phyloP scores from a whole-genome alignment of 2,329 filamentous ascomycete species.

The Aquanectria penicillioides region DNA sequence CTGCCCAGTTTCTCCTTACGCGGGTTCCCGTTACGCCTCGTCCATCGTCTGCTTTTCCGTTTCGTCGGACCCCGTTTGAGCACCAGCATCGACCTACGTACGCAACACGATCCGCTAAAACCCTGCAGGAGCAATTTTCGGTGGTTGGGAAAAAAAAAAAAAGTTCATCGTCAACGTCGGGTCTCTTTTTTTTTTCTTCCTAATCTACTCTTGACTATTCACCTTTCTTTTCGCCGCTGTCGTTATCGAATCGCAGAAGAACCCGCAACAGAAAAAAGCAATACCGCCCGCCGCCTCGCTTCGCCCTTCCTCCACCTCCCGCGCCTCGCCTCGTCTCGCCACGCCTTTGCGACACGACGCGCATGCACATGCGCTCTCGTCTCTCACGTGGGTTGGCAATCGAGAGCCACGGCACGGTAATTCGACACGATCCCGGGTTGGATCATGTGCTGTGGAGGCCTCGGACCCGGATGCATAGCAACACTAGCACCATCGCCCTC shows the following conservation, averaged over 20 bases:
- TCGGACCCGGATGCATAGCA: slow-evolving; percentile 14
- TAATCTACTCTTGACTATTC: background rate
- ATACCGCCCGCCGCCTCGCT: background rate
- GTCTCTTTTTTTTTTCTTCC: background rate
- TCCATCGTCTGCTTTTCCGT: too few relatives aligned
- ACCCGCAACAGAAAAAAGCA: slow-evolving; percentile 5
- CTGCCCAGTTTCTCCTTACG: slow-evolving; percentile 4
- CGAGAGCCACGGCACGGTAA: background rate
- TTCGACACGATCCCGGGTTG: background rate
- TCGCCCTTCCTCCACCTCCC: slow-evolving; percentile 7
- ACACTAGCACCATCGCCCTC: background rate
- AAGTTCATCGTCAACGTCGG: background rate
- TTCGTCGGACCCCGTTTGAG: background rate
- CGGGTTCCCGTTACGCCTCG: slow-evolving; percentile 1
- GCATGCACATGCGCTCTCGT: slow-evolving; percentile 3
- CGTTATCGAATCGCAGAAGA: background rate
- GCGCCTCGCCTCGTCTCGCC: background rate
- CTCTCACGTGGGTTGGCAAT: slow-evolving; percentile 3
- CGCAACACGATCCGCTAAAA: slow-evolving; percentile 12
- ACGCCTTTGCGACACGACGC: slow-evolving; percentile 14
- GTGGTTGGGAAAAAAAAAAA: slow-evolving; percentile 3
- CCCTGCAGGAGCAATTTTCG: slow-evolving; percentile 8
- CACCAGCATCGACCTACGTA: slow-evolving; percentile 7
- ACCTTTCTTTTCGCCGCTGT: background rate
- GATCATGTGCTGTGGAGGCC: slow-evolving; percentile 20